phyloP scores from a whole-genome alignment of 106 monocot genomes.

The Cymbidium sinense region DNA sequence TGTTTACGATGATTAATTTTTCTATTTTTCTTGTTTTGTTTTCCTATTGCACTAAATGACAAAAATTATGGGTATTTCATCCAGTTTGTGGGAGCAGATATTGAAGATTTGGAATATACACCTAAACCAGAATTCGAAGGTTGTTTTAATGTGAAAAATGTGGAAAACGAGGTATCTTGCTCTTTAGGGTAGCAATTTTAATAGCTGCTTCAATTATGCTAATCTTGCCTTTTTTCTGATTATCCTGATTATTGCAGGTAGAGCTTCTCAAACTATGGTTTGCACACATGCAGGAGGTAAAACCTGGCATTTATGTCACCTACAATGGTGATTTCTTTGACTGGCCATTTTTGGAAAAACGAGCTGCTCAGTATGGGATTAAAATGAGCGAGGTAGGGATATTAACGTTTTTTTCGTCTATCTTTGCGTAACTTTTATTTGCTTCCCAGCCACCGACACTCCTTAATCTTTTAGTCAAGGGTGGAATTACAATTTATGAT shows the following conservation, averaged over 20 bases:
- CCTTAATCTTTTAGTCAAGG: neutral
- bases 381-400: constrained; percentile 71
- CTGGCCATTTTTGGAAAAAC: constrained; percentile 97
- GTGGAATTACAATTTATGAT: neutral
- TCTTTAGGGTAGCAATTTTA: neutral
- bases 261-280: constrained; percentile 91
- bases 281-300: constrained; percentile 84
- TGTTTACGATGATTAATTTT: neutral
- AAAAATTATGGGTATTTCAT: neutral
- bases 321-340: constrained; percentile 99
- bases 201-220: neutral
- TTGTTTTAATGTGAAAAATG: constrained; percentile 82
- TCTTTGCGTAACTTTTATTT: neutral
- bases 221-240: constrained; percentile 1
- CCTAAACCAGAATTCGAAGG: constrained; percentile 99
- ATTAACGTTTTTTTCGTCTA: neutral
- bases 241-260: constrained; percentile 30
- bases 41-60: neutral
- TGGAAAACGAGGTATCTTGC: constrained; percentile 75
- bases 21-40: neutral
- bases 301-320: constrained; percentile 97
- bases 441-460: neutral
- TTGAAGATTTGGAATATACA: constrained; percentile 97
- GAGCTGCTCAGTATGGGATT: constrained; percentile 86
- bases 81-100: constrained; percentile 92